Base-by-base conservation (phyloP, 345 rosid species). In the Nasturtium officinale region DNA sequence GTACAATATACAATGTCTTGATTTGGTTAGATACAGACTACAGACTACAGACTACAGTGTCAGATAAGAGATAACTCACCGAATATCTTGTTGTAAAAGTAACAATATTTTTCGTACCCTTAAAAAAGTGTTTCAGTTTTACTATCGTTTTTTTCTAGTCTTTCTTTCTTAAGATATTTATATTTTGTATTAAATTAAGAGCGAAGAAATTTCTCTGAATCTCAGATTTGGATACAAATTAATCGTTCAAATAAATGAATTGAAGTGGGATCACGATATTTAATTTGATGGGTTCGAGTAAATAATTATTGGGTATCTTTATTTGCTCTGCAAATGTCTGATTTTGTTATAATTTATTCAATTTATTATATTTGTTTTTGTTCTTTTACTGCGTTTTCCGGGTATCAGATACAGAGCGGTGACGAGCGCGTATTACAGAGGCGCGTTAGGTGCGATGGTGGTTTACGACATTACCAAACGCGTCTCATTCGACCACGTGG, bases 371-470 rank as follows among this genome's bases (percentile, higher is more conserved):
- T 25, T 7, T 12, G 25, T 2, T 40, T 11, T 51, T n/a, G n/a
- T n/a, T n/a, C n/a, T 7, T 2, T 28, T 30, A 43, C 17, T 20
- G 43, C 38, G 38, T 68, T 61, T 40, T 28, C 17, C 79, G 61
- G 62, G 13, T 70, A 33, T 11, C 29, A 90, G 96, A 80, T 90
- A 90, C 81, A 75, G 93, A 61, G 96, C 96, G 4, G 96, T 86
- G 9, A 87, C 96, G 30, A 91, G 97, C 48, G 91, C 90, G 9
- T 87, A 89, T 61, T 86, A 87, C 58, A 85, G 91, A 73, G 95
- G 97, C 3, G 91, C 92, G 54, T 50, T 89, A 30, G 92, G 92
- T 47, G 93, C 89, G 15, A 82, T 86, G 91, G 78, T 89, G 2
- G 89, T 87, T n/a, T 84, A 91, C 81, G 91, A 89, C 79, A 82